These are phyloP conservation scores for Thuja plicata DNA, from an alignment of 83 land plant species.

Conservation along the genomic window DNA sequence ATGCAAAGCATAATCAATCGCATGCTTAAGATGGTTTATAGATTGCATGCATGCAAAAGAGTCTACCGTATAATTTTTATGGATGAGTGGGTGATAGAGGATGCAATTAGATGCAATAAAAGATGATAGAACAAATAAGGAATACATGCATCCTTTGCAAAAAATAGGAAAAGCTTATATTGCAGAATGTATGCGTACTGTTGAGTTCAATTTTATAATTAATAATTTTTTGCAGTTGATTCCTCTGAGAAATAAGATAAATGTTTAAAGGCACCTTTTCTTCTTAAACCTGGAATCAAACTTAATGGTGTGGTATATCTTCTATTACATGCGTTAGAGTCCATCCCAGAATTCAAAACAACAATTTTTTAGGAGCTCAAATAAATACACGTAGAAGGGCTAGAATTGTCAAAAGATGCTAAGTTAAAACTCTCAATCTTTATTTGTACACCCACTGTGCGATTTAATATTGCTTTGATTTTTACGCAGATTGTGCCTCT, in stretches of 20 bases:
- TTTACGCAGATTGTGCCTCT: too few relatives aligned
- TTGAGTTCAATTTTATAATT: slow-evolving; percentile 7
- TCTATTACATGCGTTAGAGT: not conserved
- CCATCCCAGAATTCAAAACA: not conserved
- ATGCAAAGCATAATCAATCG: not conserved
- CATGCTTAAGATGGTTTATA: not conserved
- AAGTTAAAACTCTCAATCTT: too few relatives aligned
- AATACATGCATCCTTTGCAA: not conserved
- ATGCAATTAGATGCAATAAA: slow-evolving; percentile 2
- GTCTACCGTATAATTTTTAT: not conserved
- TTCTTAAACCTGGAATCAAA: not conserved
- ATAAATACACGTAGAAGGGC: too few relatives aligned
- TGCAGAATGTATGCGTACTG: not conserved
- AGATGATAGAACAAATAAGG: not conserved
- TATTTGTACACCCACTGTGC: too few relatives aligned
- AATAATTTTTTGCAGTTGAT: not conserved
- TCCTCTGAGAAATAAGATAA: not conserved
- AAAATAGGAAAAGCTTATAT: not conserved
- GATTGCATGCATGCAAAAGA: not conserved
- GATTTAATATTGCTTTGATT: too few relatives aligned
- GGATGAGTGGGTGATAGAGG: not conserved
- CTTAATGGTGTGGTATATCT: not conserved
- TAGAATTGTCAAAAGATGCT: too few relatives aligned
- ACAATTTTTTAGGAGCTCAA: not conserved
- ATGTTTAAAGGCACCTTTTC: not conserved